Base-by-base conservation (phyloP, 331 rosid genomes). In the Stylosanthes scabra region DNA sequence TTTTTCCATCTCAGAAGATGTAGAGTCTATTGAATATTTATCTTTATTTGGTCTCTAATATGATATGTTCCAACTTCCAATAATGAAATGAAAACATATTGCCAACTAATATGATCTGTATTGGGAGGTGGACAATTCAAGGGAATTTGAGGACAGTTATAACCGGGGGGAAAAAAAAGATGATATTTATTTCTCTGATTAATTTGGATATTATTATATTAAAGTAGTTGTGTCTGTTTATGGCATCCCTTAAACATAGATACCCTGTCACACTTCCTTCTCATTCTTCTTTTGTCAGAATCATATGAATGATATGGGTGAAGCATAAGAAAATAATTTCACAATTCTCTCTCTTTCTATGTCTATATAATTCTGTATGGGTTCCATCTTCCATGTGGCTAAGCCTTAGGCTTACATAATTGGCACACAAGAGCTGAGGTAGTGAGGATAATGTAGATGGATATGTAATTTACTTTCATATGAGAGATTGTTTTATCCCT, bases 81-180 rank as follows among this genome's bases (percentile, higher is more conserved):
- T 8, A 60, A 45, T 64, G 63, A 27, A 61, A 60, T 64, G 63
- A 27, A 61, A 60, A 59, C 59, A 61, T 50, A 11, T 40, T 31
- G 2, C 28, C 49, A 5, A n/a, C 63, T 45, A 51, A 51, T 59
- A 34, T 20, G 11, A 14, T 45, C 9, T 60, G 14, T 59, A 50
- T 60, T 68, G 15, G 39, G 57, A 31, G 28, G 54, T 81, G 57
- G 42, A 66, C 42, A 74, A 74, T 12, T 75, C 56, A 72, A 79
- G 60, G 16, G 41, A 50, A 63, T 78, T 42, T 66, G 59, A 42
- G 37, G 44, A 49, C 20, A 44, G 59, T 40, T 7, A 37, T 51
- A 15, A 11, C 49, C 20, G 27, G 34, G 1, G 27, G 34, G 1
- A 20, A 20, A 20, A 34, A 34, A 45, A 5, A 57, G 3, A 40